These are phyloP conservation scores for Fragaria ananassa DNA, from an alignment of 306 rosid species.

Conservation along the genomic window DNA sequence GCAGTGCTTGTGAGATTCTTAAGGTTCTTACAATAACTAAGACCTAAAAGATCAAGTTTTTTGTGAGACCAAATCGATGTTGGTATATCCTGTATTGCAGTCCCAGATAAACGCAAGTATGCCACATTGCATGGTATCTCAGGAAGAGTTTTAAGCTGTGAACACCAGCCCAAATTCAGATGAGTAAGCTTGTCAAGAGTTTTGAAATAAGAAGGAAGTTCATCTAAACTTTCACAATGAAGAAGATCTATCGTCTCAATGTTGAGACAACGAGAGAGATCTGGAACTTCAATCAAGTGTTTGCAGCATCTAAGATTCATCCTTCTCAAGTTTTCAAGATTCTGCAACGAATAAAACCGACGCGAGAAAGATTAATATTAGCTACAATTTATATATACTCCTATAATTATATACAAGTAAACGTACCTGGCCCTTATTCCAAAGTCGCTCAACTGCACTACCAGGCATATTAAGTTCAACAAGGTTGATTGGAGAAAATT, in stretches of 20 bases:
- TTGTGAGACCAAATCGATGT: neutral
- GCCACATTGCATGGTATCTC: conserved; percentile 2
- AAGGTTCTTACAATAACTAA: neutral
- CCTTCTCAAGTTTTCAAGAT: conserved; percentile 4
- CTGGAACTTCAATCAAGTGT: conserved; percentile 21
- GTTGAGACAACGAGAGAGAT: conserved; percentile 17
- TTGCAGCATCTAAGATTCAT: conserved; percentile 13
- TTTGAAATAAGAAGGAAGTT: conserved; percentile 15
- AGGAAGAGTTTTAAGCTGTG: neutral
- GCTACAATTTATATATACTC: neutral
- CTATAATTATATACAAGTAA: neutral
- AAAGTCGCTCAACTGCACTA: neutral
- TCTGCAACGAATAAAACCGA: conserved; percentile 3
- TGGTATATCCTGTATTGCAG: conserved; percentile 2
- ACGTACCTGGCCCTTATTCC: conserved; percentile 4
- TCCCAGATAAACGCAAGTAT: neutral
- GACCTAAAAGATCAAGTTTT: neutral
- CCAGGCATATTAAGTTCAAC: conserved; percentile 15
- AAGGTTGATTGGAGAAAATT: conserved; percentile 12
- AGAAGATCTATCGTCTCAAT: conserved; percentile 4
- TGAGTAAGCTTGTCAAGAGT: neutral
- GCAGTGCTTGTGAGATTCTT: neutral
- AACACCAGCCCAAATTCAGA: conserved; percentile 1
- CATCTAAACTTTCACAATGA: conserved; percentile 1
- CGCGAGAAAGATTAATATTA: neutral